Base-by-base conservation (phyloP, 768 basidiomycete genomes). In the Cubamyces sp. region DNA sequence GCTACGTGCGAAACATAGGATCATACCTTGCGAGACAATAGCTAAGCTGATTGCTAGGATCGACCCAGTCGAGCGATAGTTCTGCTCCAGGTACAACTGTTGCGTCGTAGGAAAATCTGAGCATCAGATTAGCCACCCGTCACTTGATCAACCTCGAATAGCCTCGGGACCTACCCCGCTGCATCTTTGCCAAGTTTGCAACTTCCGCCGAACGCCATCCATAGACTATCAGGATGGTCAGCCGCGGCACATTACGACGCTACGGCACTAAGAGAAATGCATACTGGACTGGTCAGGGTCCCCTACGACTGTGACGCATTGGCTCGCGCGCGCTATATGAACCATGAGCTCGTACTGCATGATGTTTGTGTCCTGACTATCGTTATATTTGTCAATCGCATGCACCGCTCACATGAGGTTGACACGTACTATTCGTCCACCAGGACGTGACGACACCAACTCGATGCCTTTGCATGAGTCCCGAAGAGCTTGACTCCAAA, bases 261-360 rank as follows among this genome's bases (percentile, higher is more conserved):
- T 59, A 23, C 26, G 37, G 42, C 1, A 23, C 30, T 14, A 15
- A n/a, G 18, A 18, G 16, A 7, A 55, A 30, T 14, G 55, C 79
- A 26, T 66, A 87, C 88, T 94, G 0, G 91, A 92, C 71, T 96
- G 94, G 72, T 96, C 94, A 0, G 94, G 94, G 75, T 96, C 94
- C 0, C 94, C 94, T 3, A 96, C 92, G 42, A 95, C 83, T 4
- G 88, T 92, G 26, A 94, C 78, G 63, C 86, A 84, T 28, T 78
- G 74, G 37, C 76, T 74, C 4, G 74, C 68, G 14, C 77, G 68
- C 0, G 87, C 90, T 54, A 96, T 84, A 3, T 80, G 76, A 62
- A 78, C 80, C 87, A 94, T 89, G 23, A 95, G 82, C 60, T 88
- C 81, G 72, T 94, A 95, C 71, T 95, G 93, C 19, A 86, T 85